Evolutionary conservation across 371 early-diverging fungal species (phyloP), one percentile per base, ranked within the genome.

Genomic region (Mortierella sp.): DNA sequence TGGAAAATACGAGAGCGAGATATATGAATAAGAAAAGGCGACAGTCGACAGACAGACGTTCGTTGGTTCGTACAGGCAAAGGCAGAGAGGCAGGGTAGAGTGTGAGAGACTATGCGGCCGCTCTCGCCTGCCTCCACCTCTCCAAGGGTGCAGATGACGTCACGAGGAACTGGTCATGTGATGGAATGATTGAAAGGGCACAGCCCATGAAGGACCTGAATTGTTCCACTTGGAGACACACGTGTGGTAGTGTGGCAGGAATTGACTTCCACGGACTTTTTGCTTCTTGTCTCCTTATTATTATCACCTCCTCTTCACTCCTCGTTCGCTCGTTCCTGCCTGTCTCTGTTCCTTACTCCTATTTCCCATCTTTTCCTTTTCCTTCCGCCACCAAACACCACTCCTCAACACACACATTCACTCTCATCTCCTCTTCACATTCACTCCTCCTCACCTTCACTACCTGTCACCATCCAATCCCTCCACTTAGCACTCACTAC

Each of bases 301-400:
- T 63, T 35, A 1, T 65, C 29, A 43, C 44, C 10, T 38, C 44
- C 10, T 38, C 18, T 51, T 51, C 51, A 18, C 51, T 71, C n/a
- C 10, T 55, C n/a, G 32, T 32, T 60, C 60, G 60, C 32, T 10
- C 12, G 10, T 12, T 27, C 12, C 32, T 60, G 58, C 10, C 29
- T 29, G 10, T 60, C 16, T 12, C 16, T 12, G 32, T 32, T 32
- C 60, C 60, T 56, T 16, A 8, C 60, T 32, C 51, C 35, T 21
- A 35, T 54, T 35, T 21, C 38, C 27, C 54, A 51, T 51, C 51
- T 51, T 38, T 32, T 48, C 46, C 44, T 48, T 49, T 41, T 29
- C 32, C 72, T 12, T 46, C 38, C 72, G 72, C 72, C 72, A 49
- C 72, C 46, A 46, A 46, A n/a, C 46, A 65, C 65, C 14, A 7